Evolutionary conservation across 2,329 filamentous ascomycete species (phyloP).

Genomic region (Aureobasidium mangrovei): DNA sequence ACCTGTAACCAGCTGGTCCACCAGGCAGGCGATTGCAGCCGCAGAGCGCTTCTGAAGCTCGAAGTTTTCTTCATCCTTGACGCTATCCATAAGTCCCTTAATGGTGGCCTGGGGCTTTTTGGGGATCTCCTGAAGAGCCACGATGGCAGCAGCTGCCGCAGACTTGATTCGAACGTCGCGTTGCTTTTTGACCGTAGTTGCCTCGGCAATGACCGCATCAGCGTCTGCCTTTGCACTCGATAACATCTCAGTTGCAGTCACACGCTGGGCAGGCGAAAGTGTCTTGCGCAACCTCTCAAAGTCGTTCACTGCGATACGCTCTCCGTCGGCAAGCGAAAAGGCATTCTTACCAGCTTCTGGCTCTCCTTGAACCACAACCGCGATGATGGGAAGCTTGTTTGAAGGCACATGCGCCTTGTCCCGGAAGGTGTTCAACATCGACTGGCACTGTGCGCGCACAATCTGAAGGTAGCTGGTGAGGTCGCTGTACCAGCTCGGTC

Average conservation of each 20-base stretch:
- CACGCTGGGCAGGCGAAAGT: conserved; percentile 78
- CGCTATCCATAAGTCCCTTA: conserved; percentile 95
- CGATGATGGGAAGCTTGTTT: conserved; percentile 66
- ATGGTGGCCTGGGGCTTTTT: conserved; percentile 92
- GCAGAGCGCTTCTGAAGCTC: conserved; percentile 83
- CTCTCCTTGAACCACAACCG: conserved; percentile 90
- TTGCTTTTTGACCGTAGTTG: conserved; percentile 66
- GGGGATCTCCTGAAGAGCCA: conserved; percentile 77
- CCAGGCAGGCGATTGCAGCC: conserved; percentile 70
- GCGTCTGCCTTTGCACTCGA: conserved; percentile 67
- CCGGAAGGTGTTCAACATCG: conserved; percentile 81
- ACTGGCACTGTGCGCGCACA: conserved; percentile 82
- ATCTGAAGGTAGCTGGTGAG: conserved; percentile 84
- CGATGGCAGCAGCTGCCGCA: conserved; percentile 75
- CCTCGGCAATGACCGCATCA: conserved; percentile 66
- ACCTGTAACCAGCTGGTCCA: conserved; percentile 74
- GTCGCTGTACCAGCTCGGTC: conserved; percentile 77
- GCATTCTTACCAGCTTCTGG: conserved; percentile 83
- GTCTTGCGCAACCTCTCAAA: conserved; percentile 81
- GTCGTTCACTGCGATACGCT: conserved; percentile 77
- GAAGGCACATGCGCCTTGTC: conserved; percentile 77
- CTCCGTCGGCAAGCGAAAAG: conserved; percentile 79
- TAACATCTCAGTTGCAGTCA: conserved; percentile 72
- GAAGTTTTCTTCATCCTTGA: conserved; percentile 88
- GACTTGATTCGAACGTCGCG: conserved; percentile 81